These are phyloP conservation scores for Suillus weaverae DNA, from an alignment of 768 basidiomycete species.

Conservation along the genomic window DNA sequence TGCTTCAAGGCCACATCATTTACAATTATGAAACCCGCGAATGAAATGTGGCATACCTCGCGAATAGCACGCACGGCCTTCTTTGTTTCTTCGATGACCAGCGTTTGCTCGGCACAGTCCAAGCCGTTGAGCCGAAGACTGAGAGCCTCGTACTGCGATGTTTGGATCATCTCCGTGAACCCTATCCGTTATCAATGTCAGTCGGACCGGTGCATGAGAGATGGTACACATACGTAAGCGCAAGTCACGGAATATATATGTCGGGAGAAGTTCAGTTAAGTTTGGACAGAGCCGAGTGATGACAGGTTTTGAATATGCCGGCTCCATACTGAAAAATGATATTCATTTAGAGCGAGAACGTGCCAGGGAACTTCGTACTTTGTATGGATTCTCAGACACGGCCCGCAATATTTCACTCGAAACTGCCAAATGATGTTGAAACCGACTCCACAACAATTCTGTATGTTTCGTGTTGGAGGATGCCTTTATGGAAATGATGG, in stretches of 20 bases:
- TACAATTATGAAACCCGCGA: not conserved
- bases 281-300: not conserved
- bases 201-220: not conserved
- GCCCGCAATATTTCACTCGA: constrained; percentile 26
- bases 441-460: constrained; percentile 28
- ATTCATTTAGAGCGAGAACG: constrained; percentile 3
- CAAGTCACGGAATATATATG: not conserved
- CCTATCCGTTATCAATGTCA: constrained; percentile 5
- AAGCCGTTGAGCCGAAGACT: constrained; percentile 3
- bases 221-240: constrained; percentile 2
- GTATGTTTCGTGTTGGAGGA: not conserved
- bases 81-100: not conserved
- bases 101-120: not conserved
- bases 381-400: constrained; percentile 26
- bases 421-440: constrained; percentile 33
- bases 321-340: not conserved
- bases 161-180: constrained; percentile 6
- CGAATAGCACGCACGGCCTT: not conserved
- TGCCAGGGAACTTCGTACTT: constrained; percentile 21
- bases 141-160: not conserved
- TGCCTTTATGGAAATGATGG: constrained; percentile 4
- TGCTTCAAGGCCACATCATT: constrained; percentile 18
- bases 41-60: not conserved
- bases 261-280: constrained; percentile 1
- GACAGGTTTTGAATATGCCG: not conserved